Conservation (phyloP, 164 flowering plant species). For the Nymphaea thermarum region DNA sequence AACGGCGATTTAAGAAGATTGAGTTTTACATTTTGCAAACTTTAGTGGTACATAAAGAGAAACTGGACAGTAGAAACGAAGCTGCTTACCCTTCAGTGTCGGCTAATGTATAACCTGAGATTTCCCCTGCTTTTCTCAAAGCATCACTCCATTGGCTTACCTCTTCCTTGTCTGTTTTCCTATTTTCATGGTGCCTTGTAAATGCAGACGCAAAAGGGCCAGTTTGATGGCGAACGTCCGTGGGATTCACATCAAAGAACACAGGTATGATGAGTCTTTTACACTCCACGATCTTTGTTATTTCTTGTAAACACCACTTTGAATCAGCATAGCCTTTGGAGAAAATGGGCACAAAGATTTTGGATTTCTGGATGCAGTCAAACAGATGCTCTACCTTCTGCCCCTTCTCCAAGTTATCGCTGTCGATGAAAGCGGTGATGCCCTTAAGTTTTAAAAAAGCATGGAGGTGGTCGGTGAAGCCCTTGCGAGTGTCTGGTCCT, state of each 20-base stretch:
- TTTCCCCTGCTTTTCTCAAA: background rate
- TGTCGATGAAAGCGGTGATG: background rate
- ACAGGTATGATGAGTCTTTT: background rate
- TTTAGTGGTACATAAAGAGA: background rate
- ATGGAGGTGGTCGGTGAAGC: background rate
- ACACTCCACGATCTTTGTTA: background rate
- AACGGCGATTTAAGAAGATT: too few species aligned
- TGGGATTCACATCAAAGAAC: background rate
- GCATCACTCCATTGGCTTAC: background rate
- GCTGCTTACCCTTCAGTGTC: background rate
- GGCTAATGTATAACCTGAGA: background rate
- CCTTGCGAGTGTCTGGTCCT: background rate
- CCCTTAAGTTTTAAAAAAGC: background rate
- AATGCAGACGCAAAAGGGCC: background rate
- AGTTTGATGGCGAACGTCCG: background rate
- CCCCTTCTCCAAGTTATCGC: background rate
- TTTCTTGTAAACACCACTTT: background rate
- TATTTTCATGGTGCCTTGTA: background rate
- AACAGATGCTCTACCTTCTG: background rate
- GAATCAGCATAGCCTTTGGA: background rate
- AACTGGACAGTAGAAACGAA: background rate
- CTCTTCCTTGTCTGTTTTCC: background rate
- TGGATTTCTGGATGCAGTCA: background rate
- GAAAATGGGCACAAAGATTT: background rate
- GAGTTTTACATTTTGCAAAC: too few species aligned